Evolutionary conservation across 345 rosid genomes (phyloP), one percentile per base, ranked within the genome.

Genomic region (Cochlearia excelsa): DNA sequence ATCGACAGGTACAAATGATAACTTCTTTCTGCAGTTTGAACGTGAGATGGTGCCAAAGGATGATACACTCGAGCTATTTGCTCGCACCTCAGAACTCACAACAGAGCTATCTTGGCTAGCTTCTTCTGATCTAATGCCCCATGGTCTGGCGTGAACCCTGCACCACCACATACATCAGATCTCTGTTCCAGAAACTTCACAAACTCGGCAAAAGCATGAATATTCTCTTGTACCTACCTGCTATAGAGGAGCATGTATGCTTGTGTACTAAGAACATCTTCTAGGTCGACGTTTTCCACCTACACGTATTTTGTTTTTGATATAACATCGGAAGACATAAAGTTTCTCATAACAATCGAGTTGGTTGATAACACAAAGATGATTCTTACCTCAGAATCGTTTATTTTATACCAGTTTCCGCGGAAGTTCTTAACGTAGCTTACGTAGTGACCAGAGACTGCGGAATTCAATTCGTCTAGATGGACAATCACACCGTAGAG

Each of bases 401-500:
- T 94, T 59, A 82, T 74, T 81, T 80, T 73, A 57, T 84, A 80
- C 99, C 99, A 90, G 65, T 79, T 75, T 54, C 96, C 95, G n/a
- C 60, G 45, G 48, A 87, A 85, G 79, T 93, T 92, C 81, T 90
- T 90, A 34, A 84, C 70, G 9, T 85, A 93, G 82, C 95, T 87
- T 54, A 93, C 82, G 72, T 93, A 93, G 63, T 93, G 99, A 55
- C 99, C 99, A 52, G 90, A 90, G 76, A 78, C 90, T 6, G 99
- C 87, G 26, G 99, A 97, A 77, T 93, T 93, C 52, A 90, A 81
- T 97, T 85, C 81, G 69, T 93, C 99, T 56, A 93, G 72, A 53
- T 90, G 99, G 63, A 93, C 99, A 63, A 87, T 95, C 55, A 90
- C 97, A 1, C 95, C 96, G 57, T 89, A 93, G 1, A 93, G 96